These are phyloP conservation scores for Amanita muscaria DNA, from an alignment of 768 basidiomycete genomes.

Conservation along the genomic window DNA sequence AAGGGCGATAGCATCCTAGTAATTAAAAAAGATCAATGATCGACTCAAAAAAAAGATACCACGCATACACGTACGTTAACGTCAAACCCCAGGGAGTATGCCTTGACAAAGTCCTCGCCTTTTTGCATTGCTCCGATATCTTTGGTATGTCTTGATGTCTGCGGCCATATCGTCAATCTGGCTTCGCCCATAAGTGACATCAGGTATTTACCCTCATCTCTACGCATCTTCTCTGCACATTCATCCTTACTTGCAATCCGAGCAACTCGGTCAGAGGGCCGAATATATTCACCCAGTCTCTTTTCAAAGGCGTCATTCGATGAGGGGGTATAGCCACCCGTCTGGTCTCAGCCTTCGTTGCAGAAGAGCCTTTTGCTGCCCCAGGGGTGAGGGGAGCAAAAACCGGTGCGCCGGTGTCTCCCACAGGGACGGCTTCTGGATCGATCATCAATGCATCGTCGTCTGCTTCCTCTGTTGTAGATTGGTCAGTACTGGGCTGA, in stretches of 20 bases:
- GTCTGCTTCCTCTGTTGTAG: not conserved
- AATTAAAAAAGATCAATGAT: not conserved
- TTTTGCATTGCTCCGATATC: conserved; percentile 92
- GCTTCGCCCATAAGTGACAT: not conserved
- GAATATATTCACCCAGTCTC: conserved; percentile 93
- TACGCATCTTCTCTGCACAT: conserved; percentile 78
- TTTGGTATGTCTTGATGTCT: conserved; percentile 94
- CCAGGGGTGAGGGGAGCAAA: conserved; percentile 38
- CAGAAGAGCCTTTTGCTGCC: conserved; percentile 62
- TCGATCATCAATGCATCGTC: conserved; percentile 23
- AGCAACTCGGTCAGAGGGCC: conserved; percentile 92
- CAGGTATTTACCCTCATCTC: conserved; percentile 74
- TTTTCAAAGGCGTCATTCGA: conserved; percentile 94
- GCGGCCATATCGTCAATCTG: not conserved
- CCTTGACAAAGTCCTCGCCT: conserved; percentile 95
- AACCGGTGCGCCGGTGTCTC: conserved; percentile 33
- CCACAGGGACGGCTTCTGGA: conserved; percentile 61
- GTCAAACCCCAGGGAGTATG: conserved; percentile 90
- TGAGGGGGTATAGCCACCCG: conserved; percentile 91
- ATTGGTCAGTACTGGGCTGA: not conserved
- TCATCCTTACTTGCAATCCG: conserved; percentile 96
- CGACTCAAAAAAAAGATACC: not conserved
- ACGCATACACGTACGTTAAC: conserved; percentile 58
- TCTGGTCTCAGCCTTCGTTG: conserved; percentile 79
- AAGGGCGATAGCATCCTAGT: conserved; percentile 89